These are phyloP conservation scores for Agaricus blazei DNA, from an alignment of 768 basidiomycete species.

Conservation along the genomic window DNA sequence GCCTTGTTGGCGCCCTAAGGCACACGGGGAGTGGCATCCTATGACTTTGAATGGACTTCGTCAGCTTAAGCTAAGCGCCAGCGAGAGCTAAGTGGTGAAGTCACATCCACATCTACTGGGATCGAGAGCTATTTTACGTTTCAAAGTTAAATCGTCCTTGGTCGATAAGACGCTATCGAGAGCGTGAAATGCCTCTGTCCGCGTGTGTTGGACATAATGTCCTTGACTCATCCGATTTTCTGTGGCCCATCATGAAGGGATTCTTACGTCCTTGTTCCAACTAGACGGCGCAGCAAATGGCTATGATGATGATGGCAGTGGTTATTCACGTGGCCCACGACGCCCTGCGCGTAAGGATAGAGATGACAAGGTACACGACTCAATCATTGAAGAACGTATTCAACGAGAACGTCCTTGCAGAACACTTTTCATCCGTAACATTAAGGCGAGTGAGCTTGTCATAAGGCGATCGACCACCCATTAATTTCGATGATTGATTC, in stretches of 20 bases:
- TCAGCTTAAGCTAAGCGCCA: constrained; percentile 45
- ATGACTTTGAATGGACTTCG: constrained; percentile 18
- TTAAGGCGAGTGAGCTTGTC: constrained; percentile 70
- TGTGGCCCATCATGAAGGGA: constrained; percentile 28
- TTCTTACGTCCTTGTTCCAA: constrained; percentile 50
- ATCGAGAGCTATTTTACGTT: constrained; percentile 13
- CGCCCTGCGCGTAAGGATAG: constrained; percentile 65
- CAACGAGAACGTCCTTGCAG: constrained; percentile 93
- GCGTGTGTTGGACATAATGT: constrained; percentile 43
- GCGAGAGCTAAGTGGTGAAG: constrained; percentile 33
- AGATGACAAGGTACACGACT: constrained; percentile 87
- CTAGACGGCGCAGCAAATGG: constrained; percentile 60
- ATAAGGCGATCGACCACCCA: not conserved
- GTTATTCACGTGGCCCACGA: constrained; percentile 30
- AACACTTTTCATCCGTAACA: constrained; percentile 95
- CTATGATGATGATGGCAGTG: constrained; percentile 48
- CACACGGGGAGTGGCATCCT: constrained; percentile 39
- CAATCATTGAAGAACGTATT: constrained; percentile 91
- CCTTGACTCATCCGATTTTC: constrained; percentile 37
- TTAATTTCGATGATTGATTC: constrained; percentile 12
- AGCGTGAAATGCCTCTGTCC: constrained; percentile 27
- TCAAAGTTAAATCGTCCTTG: constrained; percentile 6
- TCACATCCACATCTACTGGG: constrained; percentile 1
- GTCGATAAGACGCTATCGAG: constrained; percentile 23
- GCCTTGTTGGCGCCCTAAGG: constrained; percentile 40